These are phyloP conservation scores for Heimioporus sp. DNA, from an alignment of 768 basidiomycete species.

Conservation along the genomic window DNA sequence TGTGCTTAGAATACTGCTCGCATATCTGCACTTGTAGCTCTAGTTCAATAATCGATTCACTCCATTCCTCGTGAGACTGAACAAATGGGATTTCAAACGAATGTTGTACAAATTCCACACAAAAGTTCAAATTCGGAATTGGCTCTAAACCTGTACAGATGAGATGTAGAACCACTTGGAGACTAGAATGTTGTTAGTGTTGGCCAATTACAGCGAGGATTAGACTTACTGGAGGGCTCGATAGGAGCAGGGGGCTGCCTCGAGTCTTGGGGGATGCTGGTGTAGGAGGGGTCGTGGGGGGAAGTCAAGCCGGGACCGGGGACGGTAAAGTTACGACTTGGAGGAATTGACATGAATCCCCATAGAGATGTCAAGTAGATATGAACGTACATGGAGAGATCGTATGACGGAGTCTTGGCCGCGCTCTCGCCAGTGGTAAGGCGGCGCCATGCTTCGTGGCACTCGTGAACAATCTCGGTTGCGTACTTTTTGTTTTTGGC, in stretches of 20 bases:
- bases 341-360: conserved; percentile 4
- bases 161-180: conserved; percentile 96
- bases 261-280: conserved; percentile 70
- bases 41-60: conserved; percentile 12
- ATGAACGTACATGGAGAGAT: conserved; percentile 77
- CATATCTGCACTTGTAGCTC: conserved; percentile 26
- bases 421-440: conserved; percentile 79
- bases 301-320: conserved; percentile 65
- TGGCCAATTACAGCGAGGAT: background rate
- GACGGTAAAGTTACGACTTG: conserved; percentile 78
- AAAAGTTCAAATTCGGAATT: background rate
- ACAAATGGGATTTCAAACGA: conserved; percentile 1
- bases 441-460: conserved; percentile 97
- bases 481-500: conserved; percentile 99
- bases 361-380: background rate
- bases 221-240: conserved; percentile 78
- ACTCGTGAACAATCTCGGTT: conserved; percentile 98
- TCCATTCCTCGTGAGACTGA: background rate
- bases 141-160: conserved; percentile 68
- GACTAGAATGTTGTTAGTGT: conserved; percentile 43
- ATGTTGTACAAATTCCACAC: background rate
- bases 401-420: conserved; percentile 68
- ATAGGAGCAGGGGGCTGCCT: conserved; percentile 84
- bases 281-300: conserved; percentile 62
- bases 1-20: conserved; percentile 8